Evolutionary conservation across 352 stramenopile species (phyloP).

Genomic region (Globisporangium solare): DNA sequence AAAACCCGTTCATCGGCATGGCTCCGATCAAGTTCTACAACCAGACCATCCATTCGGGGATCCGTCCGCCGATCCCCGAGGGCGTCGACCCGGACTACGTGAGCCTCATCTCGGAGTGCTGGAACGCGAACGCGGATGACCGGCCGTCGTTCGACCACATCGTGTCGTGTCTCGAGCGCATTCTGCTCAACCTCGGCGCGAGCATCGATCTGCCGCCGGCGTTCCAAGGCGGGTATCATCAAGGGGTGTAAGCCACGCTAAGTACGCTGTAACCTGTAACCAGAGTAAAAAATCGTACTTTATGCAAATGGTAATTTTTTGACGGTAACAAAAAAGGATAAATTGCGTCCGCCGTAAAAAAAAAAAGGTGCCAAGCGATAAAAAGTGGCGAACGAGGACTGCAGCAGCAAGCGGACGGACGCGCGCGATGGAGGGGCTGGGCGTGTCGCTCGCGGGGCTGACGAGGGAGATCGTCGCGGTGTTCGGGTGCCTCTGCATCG

Average conservation of each 20-base stretch:
- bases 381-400: too few relatives aligned
- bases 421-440: neutral
- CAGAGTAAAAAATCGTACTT: neutral
- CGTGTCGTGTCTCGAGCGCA: slow-evolving; percentile 65
- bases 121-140: slow-evolving; percentile 70
- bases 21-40: slow-evolving; percentile 90
- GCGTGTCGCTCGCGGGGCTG: slow-evolving; percentile 10
- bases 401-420: too few relatives aligned
- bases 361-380: neutral
- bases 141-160: slow-evolving; percentile 78
- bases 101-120: slow-evolving; percentile 77
- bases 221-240: slow-evolving; percentile 83
- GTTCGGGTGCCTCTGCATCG: slow-evolving; percentile 38
- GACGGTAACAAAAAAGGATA: neutral
- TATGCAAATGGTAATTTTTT: slow-evolving; percentile 5
- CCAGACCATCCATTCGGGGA: slow-evolving; percentile 75
- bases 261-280: neutral
- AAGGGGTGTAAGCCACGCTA: slow-evolving; percentile 25
- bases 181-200: slow-evolving; percentile 62
- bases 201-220: slow-evolving; percentile 82
- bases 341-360: neutral
- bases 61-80: slow-evolving; percentile 68
- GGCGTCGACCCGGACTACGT: slow-evolving; percentile 67
- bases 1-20: slow-evolving; percentile 88
- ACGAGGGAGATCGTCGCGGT: slow-evolving; percentile 35